Percentiles rank a stretch among this genome's conserved stretches.
Evolutionary conservation across 2,329 filamentous ascomycete genomes (phyloP).

Genomic region (Cadophora sp.): DNA sequence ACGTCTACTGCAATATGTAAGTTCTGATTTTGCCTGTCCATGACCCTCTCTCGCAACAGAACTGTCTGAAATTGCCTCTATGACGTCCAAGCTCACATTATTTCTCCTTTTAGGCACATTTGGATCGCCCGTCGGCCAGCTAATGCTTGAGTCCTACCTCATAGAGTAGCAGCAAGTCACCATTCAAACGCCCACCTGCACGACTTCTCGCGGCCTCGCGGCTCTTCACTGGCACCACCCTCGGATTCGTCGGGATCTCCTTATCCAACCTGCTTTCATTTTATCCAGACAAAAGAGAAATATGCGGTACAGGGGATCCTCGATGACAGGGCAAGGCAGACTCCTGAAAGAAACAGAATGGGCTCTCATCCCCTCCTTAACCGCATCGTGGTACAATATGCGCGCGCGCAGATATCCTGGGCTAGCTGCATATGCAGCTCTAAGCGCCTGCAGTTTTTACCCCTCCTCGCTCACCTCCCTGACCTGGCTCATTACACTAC

Average conservation of each 20-base stretch:
- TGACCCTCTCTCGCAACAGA: slow-evolving; percentile 3
- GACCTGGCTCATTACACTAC: neutral
- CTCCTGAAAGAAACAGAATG: slow-evolving; percentile 2
- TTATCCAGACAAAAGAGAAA: slow-evolving; percentile 17
- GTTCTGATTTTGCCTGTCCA: slow-evolving; percentile 47
- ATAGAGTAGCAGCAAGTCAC: slow-evolving; percentile 16
- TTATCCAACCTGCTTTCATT: neutral
- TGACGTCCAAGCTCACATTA: slow-evolving; percentile 20
- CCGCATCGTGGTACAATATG: slow-evolving; percentile 16
- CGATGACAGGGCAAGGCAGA: neutral
- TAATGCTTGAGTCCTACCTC: slow-evolving; percentile 23
- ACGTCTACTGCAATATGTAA: slow-evolving; percentile 80
- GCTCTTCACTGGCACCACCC: slow-evolving; percentile 16
- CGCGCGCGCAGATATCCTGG: slow-evolving; percentile 25
- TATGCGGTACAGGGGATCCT: slow-evolving; percentile 16
- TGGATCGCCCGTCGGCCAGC: slow-evolving; percentile 42
- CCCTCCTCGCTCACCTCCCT: neutral
- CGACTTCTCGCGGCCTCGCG: slow-evolving; percentile 23
- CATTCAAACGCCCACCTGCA: slow-evolving; percentile 26
- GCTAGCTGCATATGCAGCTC: slow-evolving; percentile 26
- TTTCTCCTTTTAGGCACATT: slow-evolving; percentile 38
- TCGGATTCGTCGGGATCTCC: neutral
- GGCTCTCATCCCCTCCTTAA: slow-evolving; percentile 3
- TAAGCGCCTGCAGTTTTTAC: slow-evolving; percentile 26
- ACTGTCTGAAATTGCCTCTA: slow-evolving; percentile 16